Evolutionary conservation across 352 stramenopile genomes (phyloP).

Genomic region (Phytopythium aichiense): DNA sequence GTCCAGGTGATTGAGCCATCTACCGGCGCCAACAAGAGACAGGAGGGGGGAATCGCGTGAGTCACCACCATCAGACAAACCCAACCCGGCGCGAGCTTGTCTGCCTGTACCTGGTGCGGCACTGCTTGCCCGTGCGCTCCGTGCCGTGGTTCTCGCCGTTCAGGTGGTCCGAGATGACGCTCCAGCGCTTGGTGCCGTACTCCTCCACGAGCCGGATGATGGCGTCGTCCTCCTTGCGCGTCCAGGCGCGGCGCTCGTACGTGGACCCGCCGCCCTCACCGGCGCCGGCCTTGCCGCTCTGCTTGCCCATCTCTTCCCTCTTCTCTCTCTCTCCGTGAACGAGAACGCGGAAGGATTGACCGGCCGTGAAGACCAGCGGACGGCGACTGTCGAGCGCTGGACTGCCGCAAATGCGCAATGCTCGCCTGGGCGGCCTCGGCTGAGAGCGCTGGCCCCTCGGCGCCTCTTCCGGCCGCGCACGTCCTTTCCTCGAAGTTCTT

Average conservation of each 20-base stretch:
- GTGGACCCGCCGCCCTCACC: conserved; percentile 45
- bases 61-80: conserved; percentile 1
- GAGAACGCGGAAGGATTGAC: no score
- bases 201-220: conserved; percentile 84
- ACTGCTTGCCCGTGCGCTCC: conserved; percentile 83
- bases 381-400: not conserved
- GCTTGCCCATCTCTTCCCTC: conserved; percentile 50
- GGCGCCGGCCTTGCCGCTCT: conserved; percentile 38
- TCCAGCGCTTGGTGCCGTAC: conserved; percentile 86
- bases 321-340: conserved; percentile 1
- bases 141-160: conserved; percentile 84
- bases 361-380: not conserved
- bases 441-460: not conserved
- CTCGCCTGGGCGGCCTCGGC: not conserved
- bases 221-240: conserved; percentile 79
- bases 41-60: not conserved
- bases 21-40: conserved; percentile 7
- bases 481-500: not conserved
- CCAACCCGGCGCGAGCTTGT: no score
- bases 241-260: conserved; percentile 83
- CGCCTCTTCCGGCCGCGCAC: not conserved
- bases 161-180: conserved; percentile 83
- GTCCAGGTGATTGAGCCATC: conserved; percentile 83
- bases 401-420: conserved; percentile 5
- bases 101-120: conserved; percentile 47